These are phyloP conservation scores for Entomortierella chlamydospora DNA, from an alignment of 192 early-diverging fungal genomes.

Conservation along the genomic window DNA sequence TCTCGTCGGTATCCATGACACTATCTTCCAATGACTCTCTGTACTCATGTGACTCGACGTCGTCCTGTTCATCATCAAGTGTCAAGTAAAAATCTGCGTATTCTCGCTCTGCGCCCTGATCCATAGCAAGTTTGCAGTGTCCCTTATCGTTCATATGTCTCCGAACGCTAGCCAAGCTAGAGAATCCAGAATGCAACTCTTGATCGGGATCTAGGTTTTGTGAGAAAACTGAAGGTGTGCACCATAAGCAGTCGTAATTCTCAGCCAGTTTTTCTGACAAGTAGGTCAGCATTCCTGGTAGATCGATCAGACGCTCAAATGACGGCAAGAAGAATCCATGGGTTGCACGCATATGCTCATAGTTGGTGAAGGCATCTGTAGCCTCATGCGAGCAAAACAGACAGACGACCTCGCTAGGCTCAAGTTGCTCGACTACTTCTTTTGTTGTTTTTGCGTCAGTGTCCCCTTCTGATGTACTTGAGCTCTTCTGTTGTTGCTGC, in stretches of 20 bases:
- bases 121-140: conserved; percentile 52
- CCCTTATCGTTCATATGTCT: conserved; percentile 55
- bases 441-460: conserved; percentile 86
- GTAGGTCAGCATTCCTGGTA: conserved; percentile 40
- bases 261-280: conserved; percentile 35
- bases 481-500: not conserved
- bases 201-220: conserved; percentile 37
- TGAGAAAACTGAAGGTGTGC: conserved; percentile 44
- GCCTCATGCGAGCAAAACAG: conserved; percentile 86
- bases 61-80: conserved; percentile 4
- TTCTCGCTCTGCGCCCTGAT: conserved; percentile 45
- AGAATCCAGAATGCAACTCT: conserved; percentile 25
- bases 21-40: conserved; percentile 20
- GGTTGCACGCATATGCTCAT: conserved; percentile 36
- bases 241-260: conserved; percentile 47
- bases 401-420: conserved; percentile 83
- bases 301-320: conserved; percentile 40
- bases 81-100: conserved; percentile 49
- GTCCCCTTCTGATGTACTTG: conserved; percentile 32
- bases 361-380: conserved; percentile 61
- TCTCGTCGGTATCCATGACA: conserved; percentile 21
- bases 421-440: conserved; percentile 73
- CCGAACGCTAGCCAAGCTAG: conserved; percentile 29
- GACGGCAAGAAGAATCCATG: conserved; percentile 53
- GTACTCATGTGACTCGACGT: conserved; percentile 7